Base-by-base conservation (phyloP, 139 green algal species). In the Spirogloea muscicola region DNA sequence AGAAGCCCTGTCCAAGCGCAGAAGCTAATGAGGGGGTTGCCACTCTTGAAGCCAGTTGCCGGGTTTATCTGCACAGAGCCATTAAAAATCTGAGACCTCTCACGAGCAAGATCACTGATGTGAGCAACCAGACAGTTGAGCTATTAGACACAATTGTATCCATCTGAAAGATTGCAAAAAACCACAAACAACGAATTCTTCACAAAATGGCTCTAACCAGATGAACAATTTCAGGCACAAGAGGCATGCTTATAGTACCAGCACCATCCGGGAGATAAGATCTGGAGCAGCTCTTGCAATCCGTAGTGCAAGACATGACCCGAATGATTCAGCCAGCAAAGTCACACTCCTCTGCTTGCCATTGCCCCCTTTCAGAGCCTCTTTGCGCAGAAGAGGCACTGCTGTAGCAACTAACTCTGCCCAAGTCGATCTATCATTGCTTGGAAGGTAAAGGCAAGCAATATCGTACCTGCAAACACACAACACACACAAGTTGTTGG, bases 321-420 rank as follows among this genome's bases (percentile, higher is more conserved):
- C 88, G 74, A 92, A 94, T 0, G 84, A 90, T 68, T 94, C 89
- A 5, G 77, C 89, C 0, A 91, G 60, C 27, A 93, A 33, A 0
- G 85, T 90, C 7, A 87, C 69, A 21, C 44, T 5, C 44, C 65
- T 18, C 3, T 36, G 51, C 29, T 68, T 31, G 10, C 49, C 25
- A 40, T 42, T 39, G 27, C 16, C 48, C 4, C 64, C 1, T 69
- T 36, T 13, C 5, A 16, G 18, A 7, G 68, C 68, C 6, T 25
- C 68, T 55, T 77, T n/a, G 10, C 25, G 10, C 18, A 77, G 36
- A 37, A 69, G 69, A 6, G 72, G 59, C 3, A 72, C 21, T 41
- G 72, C 29, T 29, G 29, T 13, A 25, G 18, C 38, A 18, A 79
- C 59, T 10, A 74, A 37, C 62, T 79, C 7, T 13, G 16, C 21